Percentiles rank a stretch among this genome's conserved stretches.
Evolutionary conservation across 2,329 filamentous ascomycete species (phyloP).

Genomic region (Xylaria sp.): DNA sequence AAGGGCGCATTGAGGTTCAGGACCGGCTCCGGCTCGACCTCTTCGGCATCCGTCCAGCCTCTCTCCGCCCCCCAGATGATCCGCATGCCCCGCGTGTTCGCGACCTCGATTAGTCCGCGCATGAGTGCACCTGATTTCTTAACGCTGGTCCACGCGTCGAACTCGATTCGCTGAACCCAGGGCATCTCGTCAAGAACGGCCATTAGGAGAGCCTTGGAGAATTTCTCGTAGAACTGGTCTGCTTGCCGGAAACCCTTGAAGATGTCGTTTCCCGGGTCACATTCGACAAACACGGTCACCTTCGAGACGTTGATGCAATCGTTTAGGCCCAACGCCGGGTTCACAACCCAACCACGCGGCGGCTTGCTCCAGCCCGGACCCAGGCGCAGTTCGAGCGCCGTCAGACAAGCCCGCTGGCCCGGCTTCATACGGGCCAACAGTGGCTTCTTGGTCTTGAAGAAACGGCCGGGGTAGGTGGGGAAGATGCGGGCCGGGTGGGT

Average conservation of each 20-base stretch:
- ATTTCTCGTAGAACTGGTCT: slow-evolving; percentile 71
- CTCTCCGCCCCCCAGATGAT: slow-evolving; percentile 70
- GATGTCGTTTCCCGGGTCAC: slow-evolving; percentile 68
- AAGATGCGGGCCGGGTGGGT: slow-evolving; percentile 67
- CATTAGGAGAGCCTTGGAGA: slow-evolving; percentile 60
- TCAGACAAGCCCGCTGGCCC: slow-evolving; percentile 62
- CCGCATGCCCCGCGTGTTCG: slow-evolving; percentile 49
- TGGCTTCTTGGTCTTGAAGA: slow-evolving; percentile 75
- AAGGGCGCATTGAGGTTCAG: slow-evolving; percentile 31
- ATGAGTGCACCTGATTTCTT: slow-evolving; percentile 68
- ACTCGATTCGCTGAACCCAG: slow-evolving; percentile 60
- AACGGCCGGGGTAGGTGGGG: slow-evolving; percentile 63
- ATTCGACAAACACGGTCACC: slow-evolving; percentile 70
- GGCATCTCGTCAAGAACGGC: slow-evolving; percentile 61
- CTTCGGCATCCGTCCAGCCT: slow-evolving; percentile 63
- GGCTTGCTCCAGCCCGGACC: slow-evolving; percentile 74
- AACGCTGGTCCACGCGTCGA: slow-evolving; percentile 70
- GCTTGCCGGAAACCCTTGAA: slow-evolving; percentile 70
- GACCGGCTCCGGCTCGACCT: slow-evolving; percentile 41
- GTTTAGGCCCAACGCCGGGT: slow-evolving; percentile 62
- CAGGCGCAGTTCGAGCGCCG: slow-evolving; percentile 68
- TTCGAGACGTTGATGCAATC: slow-evolving; percentile 63
- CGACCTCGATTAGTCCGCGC: slow-evolving; percentile 58
- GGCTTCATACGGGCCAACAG: slow-evolving; percentile 67
- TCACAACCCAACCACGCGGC: slow-evolving; percentile 71